A percentile compares a stretch with the other conserved stretches of the same genome.
Evolutionary conservation across 441 rosid species (phyloP).

Genomic region (Erodium moschatum): DNA sequence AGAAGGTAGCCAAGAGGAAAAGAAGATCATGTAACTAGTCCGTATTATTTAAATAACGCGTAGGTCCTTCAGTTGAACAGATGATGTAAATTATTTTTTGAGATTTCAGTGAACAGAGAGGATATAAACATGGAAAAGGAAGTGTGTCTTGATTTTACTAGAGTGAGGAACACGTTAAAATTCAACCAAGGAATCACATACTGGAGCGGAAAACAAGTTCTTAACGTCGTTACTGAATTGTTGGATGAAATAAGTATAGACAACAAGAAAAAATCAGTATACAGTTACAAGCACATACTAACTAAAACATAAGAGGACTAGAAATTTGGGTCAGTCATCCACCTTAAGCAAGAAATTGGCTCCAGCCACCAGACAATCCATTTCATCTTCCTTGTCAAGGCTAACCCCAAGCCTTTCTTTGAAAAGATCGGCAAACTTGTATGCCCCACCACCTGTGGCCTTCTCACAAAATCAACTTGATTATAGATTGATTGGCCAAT

Average conservation of each 20-base stretch:
- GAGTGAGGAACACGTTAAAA: not conserved
- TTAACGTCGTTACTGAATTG: not conserved
- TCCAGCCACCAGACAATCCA: slow-evolving; percentile 96
- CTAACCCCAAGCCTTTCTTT: slow-evolving; percentile 90
- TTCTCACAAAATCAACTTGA: slow-evolving; percentile 38
- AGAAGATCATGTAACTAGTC: not conserved
- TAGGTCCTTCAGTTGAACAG: not conserved
- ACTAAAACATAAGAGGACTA: not conserved
- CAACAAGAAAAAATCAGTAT: slow-evolving; percentile 7
- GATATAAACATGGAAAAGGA: not conserved
- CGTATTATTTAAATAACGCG: not conserved
- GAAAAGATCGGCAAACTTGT: slow-evolving; percentile 82
- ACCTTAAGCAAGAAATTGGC: slow-evolving; percentile 98
- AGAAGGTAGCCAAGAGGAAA: not conserved
- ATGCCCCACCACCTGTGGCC: slow-evolving; percentile 99
- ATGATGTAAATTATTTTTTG: not conserved
- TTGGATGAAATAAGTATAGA: not conserved
- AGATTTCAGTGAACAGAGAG: not conserved
- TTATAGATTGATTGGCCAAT: slow-evolving; percentile 10
- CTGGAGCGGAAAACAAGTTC: not conserved
- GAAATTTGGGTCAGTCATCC: slow-evolving; percentile 7
- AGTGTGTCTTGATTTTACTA: not conserved
- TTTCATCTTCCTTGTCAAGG: slow-evolving; percentile 98
- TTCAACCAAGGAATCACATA: slow-evolving; percentile 7
- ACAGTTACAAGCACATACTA: not conserved